Evolutionary conservation across 495 filamentous ascomycete genomes (phyloP).

Genomic region (Aspergillus coremiiformis): DNA sequence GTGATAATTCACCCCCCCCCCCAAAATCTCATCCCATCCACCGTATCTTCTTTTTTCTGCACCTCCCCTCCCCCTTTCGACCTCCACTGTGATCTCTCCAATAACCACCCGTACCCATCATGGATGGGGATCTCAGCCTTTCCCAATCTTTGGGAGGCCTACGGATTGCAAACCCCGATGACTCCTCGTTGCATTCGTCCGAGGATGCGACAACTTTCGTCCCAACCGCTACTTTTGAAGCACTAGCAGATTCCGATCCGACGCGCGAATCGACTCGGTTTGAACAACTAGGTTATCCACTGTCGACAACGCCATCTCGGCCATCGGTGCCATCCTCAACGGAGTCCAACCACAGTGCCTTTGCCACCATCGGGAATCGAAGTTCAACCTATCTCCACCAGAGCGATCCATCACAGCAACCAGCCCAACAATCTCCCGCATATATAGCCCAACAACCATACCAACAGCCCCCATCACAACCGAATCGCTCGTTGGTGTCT

Average conservation of each 20-base stretch:
- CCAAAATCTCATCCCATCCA: not conserved
- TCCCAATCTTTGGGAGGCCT: constrained; percentile 89
- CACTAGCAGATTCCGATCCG: constrained; percentile 17
- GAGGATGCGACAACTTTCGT: constrained; percentile 30
- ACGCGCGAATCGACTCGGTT: constrained; percentile 12
- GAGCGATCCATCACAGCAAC: constrained; percentile 18
- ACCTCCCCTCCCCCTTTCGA: constrained; percentile 8
- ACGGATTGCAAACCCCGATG: constrained; percentile 95
- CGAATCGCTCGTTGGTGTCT: constrained; percentile 21
- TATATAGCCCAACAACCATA: constrained; percentile 42
- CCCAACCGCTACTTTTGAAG: constrained; percentile 17
- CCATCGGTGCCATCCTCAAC: constrained; percentile 1
- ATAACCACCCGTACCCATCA: constrained; percentile 31
- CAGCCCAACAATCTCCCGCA: constrained; percentile 22
- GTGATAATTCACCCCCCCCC: not conserved
- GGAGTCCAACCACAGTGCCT: constrained; percentile 16
- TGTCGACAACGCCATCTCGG: not conserved
- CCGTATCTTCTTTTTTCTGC: not conserved
- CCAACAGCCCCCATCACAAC: constrained; percentile 4
- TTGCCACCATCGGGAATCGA: constrained; percentile 23
- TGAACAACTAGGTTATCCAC: constrained; percentile 17
- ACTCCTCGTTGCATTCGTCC: constrained; percentile 56
- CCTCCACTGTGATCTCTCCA: not conserved
- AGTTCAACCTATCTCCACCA: constrained; percentile 20
- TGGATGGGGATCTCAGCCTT: constrained; percentile 90